These are phyloP conservation scores for Dactylellina drechsleri DNA, from an alignment of 2,329 filamentous ascomycete genomes.

Conservation along the genomic window DNA sequence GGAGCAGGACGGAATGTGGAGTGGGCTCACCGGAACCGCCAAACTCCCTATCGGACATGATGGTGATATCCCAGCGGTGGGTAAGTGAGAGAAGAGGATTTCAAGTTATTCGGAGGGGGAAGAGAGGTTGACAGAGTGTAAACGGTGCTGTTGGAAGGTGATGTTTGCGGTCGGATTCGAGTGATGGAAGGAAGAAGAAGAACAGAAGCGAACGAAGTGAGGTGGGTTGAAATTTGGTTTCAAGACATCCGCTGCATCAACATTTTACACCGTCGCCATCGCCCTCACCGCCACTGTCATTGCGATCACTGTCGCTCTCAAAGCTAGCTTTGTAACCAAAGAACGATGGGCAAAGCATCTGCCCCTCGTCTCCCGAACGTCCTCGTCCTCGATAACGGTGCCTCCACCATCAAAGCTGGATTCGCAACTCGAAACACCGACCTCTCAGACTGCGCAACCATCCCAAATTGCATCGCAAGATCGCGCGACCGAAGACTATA, in stretches of 20 bases:
- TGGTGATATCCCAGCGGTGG: background rate
- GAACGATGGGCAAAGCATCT: slow-evolving; percentile 43
- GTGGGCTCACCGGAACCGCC: slow-evolving; percentile 53
- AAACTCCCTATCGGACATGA: slow-evolving; percentile 57
- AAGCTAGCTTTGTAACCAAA: too few species aligned
- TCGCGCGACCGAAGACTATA: slow-evolving; percentile 82
- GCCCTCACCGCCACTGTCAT: background rate
- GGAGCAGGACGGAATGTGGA: slow-evolving; percentile 7
- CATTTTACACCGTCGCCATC: slow-evolving; percentile 12
- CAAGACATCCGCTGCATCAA: background rate
- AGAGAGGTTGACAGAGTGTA: background rate
- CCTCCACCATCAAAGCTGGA: slow-evolving; percentile 89
- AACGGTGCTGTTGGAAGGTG: background rate
- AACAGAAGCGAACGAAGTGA: too few species aligned
- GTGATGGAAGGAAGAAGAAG: too few species aligned
- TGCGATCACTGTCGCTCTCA: too few species aligned
- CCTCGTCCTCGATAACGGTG: slow-evolving; percentile 92
- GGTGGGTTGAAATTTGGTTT: too few species aligned
- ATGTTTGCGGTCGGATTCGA: background rate
- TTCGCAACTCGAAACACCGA: slow-evolving; percentile 68
- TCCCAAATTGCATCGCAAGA: slow-evolving; percentile 90
- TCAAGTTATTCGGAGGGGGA: background rate
- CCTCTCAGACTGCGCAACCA: slow-evolving; percentile 70
- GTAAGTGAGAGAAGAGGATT: background rate
- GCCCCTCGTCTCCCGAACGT: slow-evolving; percentile 66